Conservation (phyloP, 1,284 basidiomycete genomes). For the Hypsizygus ulmarius region DNA sequence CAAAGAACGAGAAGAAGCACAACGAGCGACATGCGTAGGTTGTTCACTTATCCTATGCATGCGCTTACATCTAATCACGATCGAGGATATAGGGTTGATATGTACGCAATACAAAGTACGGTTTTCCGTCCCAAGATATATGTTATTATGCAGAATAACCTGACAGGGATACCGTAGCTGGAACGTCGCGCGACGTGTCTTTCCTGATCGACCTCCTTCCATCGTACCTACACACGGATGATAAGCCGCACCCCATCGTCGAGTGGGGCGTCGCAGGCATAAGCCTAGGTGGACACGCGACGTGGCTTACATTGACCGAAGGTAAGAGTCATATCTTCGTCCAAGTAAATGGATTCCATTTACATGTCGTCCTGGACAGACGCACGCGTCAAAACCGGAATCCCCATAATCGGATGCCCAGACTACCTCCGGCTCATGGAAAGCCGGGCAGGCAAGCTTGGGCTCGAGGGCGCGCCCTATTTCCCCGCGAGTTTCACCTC, state of each 20-base stretch:
- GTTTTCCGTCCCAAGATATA: slow-evolving; percentile 1
- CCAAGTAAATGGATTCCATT: slow-evolving; percentile 7
- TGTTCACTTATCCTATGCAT: background rate
- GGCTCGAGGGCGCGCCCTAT: slow-evolving; percentile 49
- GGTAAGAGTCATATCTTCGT: slow-evolving; percentile 38
- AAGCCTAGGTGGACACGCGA: slow-evolving; percentile 76
- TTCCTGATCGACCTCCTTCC: slow-evolving; percentile 82
- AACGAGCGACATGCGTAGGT: slow-evolving; percentile 70
- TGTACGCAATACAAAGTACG: slow-evolving; percentile 70
- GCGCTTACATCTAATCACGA: background rate
- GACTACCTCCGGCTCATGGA: slow-evolving; percentile 65
- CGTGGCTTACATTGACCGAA: slow-evolving; percentile 68
- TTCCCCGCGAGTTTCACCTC: slow-evolving; percentile 55
- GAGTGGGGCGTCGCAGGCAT: slow-evolving; percentile 73
- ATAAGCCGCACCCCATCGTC: slow-evolving; percentile 54
- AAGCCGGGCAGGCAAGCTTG: slow-evolving; percentile 49
- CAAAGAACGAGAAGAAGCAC: slow-evolving; percentile 36
- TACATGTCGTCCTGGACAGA: slow-evolving; percentile 41
- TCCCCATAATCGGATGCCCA: slow-evolving; percentile 80
- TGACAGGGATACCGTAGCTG: slow-evolving; percentile 40
- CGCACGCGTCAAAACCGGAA: slow-evolving; percentile 64
- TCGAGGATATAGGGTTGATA: slow-evolving; percentile 53
- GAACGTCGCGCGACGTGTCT: slow-evolving; percentile 75
- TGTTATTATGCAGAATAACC: slow-evolving; percentile 2
- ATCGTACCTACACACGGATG: slow-evolving; percentile 72